Conservation (phyloP, 2,329 filamentous ascomycete species). For the Raffaelea albimanens region DNA sequence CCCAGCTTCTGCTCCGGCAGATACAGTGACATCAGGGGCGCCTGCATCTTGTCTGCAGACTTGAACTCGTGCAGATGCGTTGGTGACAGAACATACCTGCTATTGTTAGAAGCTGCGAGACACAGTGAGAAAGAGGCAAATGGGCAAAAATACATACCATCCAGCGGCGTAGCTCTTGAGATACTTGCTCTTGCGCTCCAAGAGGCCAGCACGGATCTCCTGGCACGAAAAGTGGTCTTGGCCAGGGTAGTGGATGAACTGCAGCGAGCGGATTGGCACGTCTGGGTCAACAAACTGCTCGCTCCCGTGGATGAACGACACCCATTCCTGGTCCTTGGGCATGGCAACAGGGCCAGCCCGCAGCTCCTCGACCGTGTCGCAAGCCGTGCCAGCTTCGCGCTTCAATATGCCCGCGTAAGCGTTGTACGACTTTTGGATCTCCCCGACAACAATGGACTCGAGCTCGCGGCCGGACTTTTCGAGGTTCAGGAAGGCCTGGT, state of each 20-base stretch:
- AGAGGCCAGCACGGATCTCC: slow-evolving; percentile 80
- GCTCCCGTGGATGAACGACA: slow-evolving; percentile 67
- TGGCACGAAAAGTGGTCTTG: slow-evolving; percentile 72
- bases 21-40: slow-evolving; percentile 92
- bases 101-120: background rate
- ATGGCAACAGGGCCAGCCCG: slow-evolving; percentile 81
- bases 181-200: slow-evolving; percentile 98
- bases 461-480: slow-evolving; percentile 91
- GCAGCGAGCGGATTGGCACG: slow-evolving; percentile 64
- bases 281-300: slow-evolving; percentile 81
- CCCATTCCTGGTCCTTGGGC: slow-evolving; percentile 91
- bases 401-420: slow-evolving; percentile 86
- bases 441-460: slow-evolving; percentile 90
- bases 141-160: slow-evolving; percentile 53
- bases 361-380: slow-evolving; percentile 69
- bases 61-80: slow-evolving; percentile 99
- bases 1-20: slow-evolving; percentile 92
- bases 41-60: slow-evolving; percentile 85
- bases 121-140: background rate
- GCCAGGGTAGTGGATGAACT: slow-evolving; percentile 86
- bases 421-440: slow-evolving; percentile 97
- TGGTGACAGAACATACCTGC: slow-evolving; percentile 87
- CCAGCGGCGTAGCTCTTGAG: slow-evolving; percentile 94
- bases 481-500: slow-evolving; percentile 88
- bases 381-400: slow-evolving; percentile 77